Evolutionary conservation across 1,284 basidiomycete genomes (phyloP), one percentile per base, ranked within the genome.

Genomic region (Coniferiporia weirii): DNA sequence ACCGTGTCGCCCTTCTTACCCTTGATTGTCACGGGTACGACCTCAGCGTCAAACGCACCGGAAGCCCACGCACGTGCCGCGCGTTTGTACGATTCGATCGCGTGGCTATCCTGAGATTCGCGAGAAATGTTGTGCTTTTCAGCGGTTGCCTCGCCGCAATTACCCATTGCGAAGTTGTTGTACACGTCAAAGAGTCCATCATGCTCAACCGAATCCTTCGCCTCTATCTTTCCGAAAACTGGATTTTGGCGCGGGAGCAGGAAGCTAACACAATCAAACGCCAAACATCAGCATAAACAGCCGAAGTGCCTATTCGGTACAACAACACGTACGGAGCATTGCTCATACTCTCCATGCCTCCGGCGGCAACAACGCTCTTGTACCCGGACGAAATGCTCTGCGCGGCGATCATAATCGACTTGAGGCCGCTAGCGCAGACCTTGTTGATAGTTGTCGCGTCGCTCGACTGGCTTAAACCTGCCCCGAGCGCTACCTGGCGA

Each of bases 391-490:
- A 82, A 72, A 99, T 95, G 68, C 84, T 85, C 76, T 98, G 95
- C 43, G 93, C 82, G 56, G 93, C 97, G 64, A 97, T 83, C 74
- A 94, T 96, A 76, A 98, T 84, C 45, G 93, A 81, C 77, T 99
- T 98, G 80, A 99, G 81, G 57, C 96, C 97, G 63, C 90, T 94
- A 3, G 96, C 96, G 73, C 96, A 99, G 69, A 99, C 93, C 75
- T 98, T 97, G 84, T 99, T 99, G 78, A 99, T 90, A 56, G 97
- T 99, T 44, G 97, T 99, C 17, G 95, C 95, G 76, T 99, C 97
- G 40, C 95, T 95, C 62, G 81, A 81, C 20, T 87, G 74, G 64
- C 84, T 87, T 72, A 97, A 78, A 64, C 96, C 96, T 34, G 95
- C 83, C 62, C 78, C 81, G 65, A 98, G 87, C 12, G 91, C 94